Conservation (phyloP, 495 filamentous ascomycete species). For the Hypoxylon perforatum region DNA sequence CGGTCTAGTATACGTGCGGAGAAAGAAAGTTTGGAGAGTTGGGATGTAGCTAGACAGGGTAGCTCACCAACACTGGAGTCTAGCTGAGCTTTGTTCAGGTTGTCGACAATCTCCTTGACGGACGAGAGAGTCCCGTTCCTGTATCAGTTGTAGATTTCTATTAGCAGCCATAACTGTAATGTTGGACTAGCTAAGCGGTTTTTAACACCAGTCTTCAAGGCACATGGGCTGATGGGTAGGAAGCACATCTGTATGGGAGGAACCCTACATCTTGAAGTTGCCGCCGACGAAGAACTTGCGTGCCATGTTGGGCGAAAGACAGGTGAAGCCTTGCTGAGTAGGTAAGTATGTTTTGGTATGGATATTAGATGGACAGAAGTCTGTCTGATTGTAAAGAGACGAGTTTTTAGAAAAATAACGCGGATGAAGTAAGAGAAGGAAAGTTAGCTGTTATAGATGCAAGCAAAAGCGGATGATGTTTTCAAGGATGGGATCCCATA, state of each 20-base stretch:
- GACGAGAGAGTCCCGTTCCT: slow-evolving; percentile 93
- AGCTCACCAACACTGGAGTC: slow-evolving; percentile 73
- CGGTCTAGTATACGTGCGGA: background rate
- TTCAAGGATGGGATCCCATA: slow-evolving; percentile 13
- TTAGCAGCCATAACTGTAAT: slow-evolving; percentile 15
- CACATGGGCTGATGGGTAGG: background rate
- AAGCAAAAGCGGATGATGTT: slow-evolving; percentile 23
- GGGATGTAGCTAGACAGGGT: background rate
- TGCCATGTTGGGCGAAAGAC: slow-evolving; percentile 69
- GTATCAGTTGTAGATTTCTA: slow-evolving; percentile 7
- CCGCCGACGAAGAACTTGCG: slow-evolving; percentile 99
- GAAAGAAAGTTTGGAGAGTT: background rate
- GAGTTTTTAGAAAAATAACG: slow-evolving; percentile 35
- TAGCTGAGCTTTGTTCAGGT: slow-evolving; percentile 82
- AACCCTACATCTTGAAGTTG: slow-evolving; percentile 95
- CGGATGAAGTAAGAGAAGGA: slow-evolving; percentile 19
- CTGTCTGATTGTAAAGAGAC: slow-evolving; percentile 10
- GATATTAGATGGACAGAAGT: background rate
- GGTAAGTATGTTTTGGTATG: slow-evolving; percentile 7
- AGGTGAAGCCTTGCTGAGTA: slow-evolving; percentile 6
- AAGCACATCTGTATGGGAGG: slow-evolving; percentile 27
- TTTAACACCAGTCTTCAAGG: background rate
- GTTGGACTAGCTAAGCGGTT: background rate
- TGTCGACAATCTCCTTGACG: slow-evolving; percentile 86
- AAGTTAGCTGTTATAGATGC: slow-evolving; percentile 2